Evolutionary conservation across 2,329 filamentous ascomycete genomes (phyloP).

Genomic region (Myotisia sp.): DNA sequence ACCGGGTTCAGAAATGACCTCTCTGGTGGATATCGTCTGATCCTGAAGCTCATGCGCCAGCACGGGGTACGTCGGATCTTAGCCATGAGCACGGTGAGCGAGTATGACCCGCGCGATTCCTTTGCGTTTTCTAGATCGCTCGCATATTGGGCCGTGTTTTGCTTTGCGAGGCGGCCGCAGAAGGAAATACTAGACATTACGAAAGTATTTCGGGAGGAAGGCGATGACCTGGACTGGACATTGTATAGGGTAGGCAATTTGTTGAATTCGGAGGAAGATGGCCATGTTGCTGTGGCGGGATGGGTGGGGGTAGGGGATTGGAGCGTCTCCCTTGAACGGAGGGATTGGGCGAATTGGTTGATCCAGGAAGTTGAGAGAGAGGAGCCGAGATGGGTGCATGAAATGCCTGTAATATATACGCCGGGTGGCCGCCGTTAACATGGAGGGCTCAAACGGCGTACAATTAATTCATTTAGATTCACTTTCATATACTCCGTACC

Average conservation of each 20-base stretch:
- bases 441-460: too few species aligned
- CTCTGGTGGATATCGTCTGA: conserved; percentile 9
- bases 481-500: too few species aligned
- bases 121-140: conserved; percentile 12
- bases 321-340: conserved; percentile 9
- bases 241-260: conserved; percentile 10
- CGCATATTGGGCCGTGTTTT: conserved; percentile 8
- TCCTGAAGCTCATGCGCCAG: conserved; percentile 18
- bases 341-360: conserved; percentile 14
- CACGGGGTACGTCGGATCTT: conserved; percentile 22
- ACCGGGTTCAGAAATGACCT: conserved; percentile 3
- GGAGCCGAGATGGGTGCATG: conserved; percentile 9
- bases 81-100: conserved; percentile 23
- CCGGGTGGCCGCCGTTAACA: too few species aligned
- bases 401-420: conserved; percentile 12
- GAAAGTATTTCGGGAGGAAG: conserved; percentile 11
- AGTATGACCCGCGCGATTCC: conserved; percentile 15
- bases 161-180: conserved; percentile 8
- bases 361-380: conserved; percentile 11
- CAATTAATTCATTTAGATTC: too few species aligned
- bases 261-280: conserved; percentile 7
- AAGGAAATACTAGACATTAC: conserved; percentile 9
- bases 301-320: conserved; percentile 11
- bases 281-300: conserved; percentile 10
- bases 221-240: conserved; percentile 11